Evolutionary conservation across 192 early-diverging fungal genomes (phyloP).

Genomic region (Umbelopsis vinacea): DNA sequence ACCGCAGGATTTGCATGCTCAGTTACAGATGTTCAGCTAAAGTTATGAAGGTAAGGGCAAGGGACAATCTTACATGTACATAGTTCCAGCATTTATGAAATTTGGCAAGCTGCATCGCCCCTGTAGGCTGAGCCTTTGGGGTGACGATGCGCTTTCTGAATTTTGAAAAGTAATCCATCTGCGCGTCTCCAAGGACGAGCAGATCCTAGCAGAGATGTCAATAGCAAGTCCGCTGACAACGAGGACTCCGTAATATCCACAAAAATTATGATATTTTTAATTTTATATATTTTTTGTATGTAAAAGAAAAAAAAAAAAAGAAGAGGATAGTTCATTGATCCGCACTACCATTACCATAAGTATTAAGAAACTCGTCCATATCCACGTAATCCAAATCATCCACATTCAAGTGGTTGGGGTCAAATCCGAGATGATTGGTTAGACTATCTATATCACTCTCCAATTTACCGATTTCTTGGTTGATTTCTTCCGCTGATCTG

Average conservation of each 20-base stretch:
- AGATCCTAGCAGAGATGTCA: slow-evolving; percentile 17
- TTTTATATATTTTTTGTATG: background rate
- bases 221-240: slow-evolving; percentile 4
- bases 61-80: slow-evolving; percentile 51
- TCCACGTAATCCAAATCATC: slow-evolving; percentile 37
- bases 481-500: slow-evolving; percentile 24
- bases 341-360: slow-evolving; percentile 32
- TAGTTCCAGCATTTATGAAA: slow-evolving; percentile 77
- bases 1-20: slow-evolving; percentile 10
- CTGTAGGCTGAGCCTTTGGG: slow-evolving; percentile 60
- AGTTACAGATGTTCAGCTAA: background rate
- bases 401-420: slow-evolving; percentile 17
- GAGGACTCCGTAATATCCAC: background rate
- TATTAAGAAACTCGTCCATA: slow-evolving; percentile 41
- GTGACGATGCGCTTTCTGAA: slow-evolving; percentile 68
- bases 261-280: background rate
- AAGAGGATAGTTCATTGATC: slow-evolving; percentile 3
- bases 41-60: background rate
- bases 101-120: slow-evolving; percentile 64
- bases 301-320: background rate
- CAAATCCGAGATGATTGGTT: slow-evolving; percentile 35
- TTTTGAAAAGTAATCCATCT: slow-evolving; percentile 71
- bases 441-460: slow-evolving; percentile 31
- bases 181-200: slow-evolving; percentile 18
- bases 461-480: slow-evolving; percentile 31